A percentile compares a stretch with the other conserved stretches of the same genome.
Conservation (phyloP, 176 grass and related monocot species). For the Musa troglodytarum region DNA sequence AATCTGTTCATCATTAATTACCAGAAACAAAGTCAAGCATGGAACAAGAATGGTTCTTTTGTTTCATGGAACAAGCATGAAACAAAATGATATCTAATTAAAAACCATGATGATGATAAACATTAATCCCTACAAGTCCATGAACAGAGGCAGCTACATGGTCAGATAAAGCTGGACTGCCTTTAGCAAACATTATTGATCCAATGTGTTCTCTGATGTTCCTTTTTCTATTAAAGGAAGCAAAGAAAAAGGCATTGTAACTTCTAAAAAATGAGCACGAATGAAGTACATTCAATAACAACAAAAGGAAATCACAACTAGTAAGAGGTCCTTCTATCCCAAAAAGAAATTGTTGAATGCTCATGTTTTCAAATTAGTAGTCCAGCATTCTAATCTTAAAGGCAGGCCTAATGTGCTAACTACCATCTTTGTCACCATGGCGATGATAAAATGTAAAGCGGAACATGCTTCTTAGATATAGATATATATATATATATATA, state of each 20-base stretch:
- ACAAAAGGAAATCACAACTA: background rate
- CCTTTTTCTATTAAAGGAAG: background rate
- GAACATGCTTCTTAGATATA: background rate
- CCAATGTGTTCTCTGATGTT: background rate
- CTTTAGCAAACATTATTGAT: background rate
- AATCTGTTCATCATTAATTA: too few species aligned
- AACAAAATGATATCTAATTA: background rate
- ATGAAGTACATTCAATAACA: background rate
- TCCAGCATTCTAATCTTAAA: background rate
- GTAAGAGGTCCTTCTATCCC: background rate
- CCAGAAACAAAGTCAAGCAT: too few species aligned
- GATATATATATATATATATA: background rate
- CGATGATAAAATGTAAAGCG: background rate
- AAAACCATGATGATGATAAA: background rate
- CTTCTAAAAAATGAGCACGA: background rate
- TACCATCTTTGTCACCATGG: background rate
- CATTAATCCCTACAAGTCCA: background rate
- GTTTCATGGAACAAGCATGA: too few species aligned
- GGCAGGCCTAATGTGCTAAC: background rate
- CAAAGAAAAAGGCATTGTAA: background rate
- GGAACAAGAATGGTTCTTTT: too few species aligned
- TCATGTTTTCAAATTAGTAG: background rate
- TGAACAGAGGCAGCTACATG: background rate
- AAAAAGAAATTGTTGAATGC: background rate
- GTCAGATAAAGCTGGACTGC: background rate